Evolutionary conservation across 2,329 filamentous ascomycete genomes (phyloP).

Genomic region (Fusarium nanum): DNA sequence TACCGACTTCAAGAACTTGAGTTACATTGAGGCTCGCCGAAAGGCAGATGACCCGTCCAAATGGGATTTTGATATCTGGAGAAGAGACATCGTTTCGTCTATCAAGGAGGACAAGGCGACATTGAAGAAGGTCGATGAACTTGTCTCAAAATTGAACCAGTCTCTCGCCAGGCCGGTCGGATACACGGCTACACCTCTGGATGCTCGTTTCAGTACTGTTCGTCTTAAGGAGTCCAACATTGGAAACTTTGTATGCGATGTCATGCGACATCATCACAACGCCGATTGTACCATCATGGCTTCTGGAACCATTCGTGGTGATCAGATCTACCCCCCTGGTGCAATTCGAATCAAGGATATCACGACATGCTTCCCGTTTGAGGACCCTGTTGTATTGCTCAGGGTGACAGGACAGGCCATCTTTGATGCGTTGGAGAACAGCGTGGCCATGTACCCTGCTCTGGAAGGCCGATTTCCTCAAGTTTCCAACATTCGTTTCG

Average conservation of each 20-base stretch:
- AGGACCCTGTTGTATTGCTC: conserved; percentile 87
- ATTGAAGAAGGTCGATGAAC: conserved; percentile 70
- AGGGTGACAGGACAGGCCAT: conserved; percentile 78
- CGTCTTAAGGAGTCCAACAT: conserved; percentile 82
- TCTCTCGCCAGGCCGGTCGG: conserved; percentile 86
- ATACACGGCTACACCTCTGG: conserved; percentile 83
- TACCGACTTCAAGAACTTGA: conserved; percentile 91
- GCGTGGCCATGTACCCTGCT: conserved; percentile 82
- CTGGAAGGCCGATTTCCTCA: conserved; percentile 87
- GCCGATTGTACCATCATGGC: conserved; percentile 89
- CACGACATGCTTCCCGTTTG: conserved; percentile 91
- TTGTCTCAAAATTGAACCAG: conserved; percentile 78
- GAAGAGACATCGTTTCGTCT: conserved; percentile 77
- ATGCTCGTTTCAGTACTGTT: conserved; percentile 88
- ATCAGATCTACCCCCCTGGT: conserved; percentile 88
- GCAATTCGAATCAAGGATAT: conserved; percentile 82
- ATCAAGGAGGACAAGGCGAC: conserved; percentile 73
- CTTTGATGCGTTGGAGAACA: conserved; percentile 84
- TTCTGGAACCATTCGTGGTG: conserved; percentile 85
- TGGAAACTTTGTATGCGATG: conserved; percentile 90
- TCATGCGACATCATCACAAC: conserved; percentile 86
- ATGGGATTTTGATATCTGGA: conserved; percentile 84
- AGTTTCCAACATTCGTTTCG: conserved; percentile 83
- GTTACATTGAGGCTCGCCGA: conserved; percentile 82
- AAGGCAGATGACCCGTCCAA: conserved; percentile 58